phyloP scores from a whole-genome alignment of 75 land plant species.

The Cryptomeria japonica region DNA sequence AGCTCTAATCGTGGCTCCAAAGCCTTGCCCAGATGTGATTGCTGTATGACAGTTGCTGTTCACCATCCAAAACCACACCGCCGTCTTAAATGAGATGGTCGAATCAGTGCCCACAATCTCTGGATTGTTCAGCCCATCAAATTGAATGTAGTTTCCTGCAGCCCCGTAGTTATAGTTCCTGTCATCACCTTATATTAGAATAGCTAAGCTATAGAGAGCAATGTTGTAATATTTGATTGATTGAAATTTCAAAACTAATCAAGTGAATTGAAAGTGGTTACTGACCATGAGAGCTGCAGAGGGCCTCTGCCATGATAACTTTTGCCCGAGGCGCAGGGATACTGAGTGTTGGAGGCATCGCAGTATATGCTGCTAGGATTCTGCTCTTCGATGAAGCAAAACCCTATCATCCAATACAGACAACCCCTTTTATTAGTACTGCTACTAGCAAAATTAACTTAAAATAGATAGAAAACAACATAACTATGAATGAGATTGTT shows the following conservation, averaged over 20 bases:
- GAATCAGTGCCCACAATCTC: no score
- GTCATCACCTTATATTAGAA: not conserved
- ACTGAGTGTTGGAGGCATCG: not conserved
- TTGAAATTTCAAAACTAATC: not conserved
- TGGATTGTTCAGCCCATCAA: no score
- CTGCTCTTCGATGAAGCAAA: slow-evolving; percentile 1
- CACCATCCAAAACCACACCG: no score
- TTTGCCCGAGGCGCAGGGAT: not conserved
- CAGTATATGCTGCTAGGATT: not conserved
- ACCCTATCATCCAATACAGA: not conserved
- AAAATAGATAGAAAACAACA: not conserved
- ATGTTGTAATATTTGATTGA: not conserved
- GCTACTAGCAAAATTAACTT: no score
- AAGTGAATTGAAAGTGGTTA: not conserved
- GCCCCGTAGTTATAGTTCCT: slow-evolving; percentile 76
- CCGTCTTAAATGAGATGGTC: no score
- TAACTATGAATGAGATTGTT: not conserved
- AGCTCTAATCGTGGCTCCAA: slow-evolving; percentile 4
- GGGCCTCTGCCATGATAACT: not conserved
- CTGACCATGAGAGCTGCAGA: not conserved
- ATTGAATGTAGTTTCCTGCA: slow-evolving; percentile 20
- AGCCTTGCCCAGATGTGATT: not conserved
- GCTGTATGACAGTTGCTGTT: slow-evolving; percentile 22
- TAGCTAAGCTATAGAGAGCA: no score
- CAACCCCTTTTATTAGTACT: no score